These are phyloP conservation scores for Metschnikowia amazonensis DNA, from an alignment of 805 yeast species.

Conservation along the genomic window DNA sequence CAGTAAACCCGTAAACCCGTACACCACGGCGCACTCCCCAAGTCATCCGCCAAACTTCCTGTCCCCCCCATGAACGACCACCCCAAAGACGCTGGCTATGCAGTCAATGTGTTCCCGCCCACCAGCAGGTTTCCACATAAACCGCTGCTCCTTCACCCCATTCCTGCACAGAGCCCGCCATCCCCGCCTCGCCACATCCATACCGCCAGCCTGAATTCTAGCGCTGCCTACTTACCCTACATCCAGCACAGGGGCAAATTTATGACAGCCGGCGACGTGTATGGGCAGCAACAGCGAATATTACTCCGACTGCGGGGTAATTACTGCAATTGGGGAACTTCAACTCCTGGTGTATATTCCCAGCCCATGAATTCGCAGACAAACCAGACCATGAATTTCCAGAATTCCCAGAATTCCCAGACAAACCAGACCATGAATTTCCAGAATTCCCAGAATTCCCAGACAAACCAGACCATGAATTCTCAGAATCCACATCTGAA, in stretches of 20 bases:
- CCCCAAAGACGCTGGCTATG: neutral
- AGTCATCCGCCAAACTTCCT: neutral
- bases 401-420: neutral
- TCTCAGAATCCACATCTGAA: too few relatives aligned
- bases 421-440: too few relatives aligned
- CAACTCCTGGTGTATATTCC: too few relatives aligned
- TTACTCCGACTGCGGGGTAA: constrained; percentile 2
- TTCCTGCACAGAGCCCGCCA: neutral
- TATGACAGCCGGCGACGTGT: constrained; percentile 42
- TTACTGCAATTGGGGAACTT: neutral
- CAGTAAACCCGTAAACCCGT: too few relatives aligned
- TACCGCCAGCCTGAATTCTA: constrained; percentile 15
- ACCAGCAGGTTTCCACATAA: constrained; percentile 9
- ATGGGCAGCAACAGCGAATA: constrained; percentile 31
- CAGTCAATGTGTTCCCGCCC: constrained; percentile 3
- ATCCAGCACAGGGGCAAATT: constrained; percentile 45
- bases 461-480: too few relatives aligned
- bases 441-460: neutral
- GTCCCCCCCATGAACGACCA: constrained; percentile 3
- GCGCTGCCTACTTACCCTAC: constrained; percentile 42
- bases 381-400: too few relatives aligned
- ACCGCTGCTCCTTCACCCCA: neutral
- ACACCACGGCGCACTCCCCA: constrained; percentile 1
- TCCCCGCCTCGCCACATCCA: constrained; percentile 8
- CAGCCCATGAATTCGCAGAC: too few relatives aligned